Conservation (phyloP, 192 early-diverging fungal genomes). For the Coemansia sp. region DNA sequence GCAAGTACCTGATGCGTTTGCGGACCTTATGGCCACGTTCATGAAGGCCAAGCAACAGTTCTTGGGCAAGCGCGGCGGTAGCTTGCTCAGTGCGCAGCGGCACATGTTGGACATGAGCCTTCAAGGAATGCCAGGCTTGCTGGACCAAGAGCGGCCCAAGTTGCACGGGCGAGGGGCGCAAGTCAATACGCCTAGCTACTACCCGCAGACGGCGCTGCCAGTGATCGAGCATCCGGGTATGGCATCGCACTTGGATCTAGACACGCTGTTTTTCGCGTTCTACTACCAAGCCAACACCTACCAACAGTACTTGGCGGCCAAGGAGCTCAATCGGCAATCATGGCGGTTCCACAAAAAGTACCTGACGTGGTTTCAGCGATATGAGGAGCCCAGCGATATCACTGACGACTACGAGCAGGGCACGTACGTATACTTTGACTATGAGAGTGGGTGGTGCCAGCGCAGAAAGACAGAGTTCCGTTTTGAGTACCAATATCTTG, state of each 20-base stretch:
- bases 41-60: constrained; percentile 66
- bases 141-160: constrained; percentile 83
- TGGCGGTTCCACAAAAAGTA: constrained; percentile 99
- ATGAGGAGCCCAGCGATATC: constrained; percentile 93
- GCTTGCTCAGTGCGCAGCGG: constrained; percentile 33
- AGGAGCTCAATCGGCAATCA: constrained; percentile 94
- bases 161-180: constrained; percentile 28
- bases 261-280: constrained; percentile 97
- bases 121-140: constrained; percentile 77
- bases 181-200: constrained; percentile 83
- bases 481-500: constrained; percentile 88
- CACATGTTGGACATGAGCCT: constrained; percentile 88
- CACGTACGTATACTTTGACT: constrained; percentile 99
- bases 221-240: constrained; percentile 83
- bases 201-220: constrained; percentile 82
- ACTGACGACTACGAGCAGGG: constrained; percentile 98
- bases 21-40: constrained; percentile 69
- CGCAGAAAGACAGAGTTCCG: constrained; percentile 96
- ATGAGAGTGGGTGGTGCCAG: constrained; percentile 96
- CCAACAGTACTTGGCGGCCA: constrained; percentile 94
- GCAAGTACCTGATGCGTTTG: constrained; percentile 68
- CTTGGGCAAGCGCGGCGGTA: constrained; percentile 25
- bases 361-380: constrained; percentile 98
- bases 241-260: constrained; percentile 91
- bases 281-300: constrained; percentile 97